Percentiles rank a stretch among this genome's conserved stretches.
phyloP scores from a whole-genome alignment of 768 basidiomycete species.

The Phylloporus sp. region DNA sequence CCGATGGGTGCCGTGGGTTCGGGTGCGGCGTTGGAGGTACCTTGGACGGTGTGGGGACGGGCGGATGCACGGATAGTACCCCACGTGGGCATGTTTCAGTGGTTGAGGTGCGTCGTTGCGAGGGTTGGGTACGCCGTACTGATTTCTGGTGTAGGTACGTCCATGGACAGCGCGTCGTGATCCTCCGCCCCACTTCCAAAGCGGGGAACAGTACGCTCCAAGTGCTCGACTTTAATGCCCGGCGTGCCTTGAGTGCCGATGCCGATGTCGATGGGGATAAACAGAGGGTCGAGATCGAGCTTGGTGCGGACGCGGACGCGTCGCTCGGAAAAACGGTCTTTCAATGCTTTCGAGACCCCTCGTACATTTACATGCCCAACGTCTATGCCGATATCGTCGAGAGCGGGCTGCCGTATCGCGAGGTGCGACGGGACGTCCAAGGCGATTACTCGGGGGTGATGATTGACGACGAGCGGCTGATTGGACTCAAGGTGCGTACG shows the following conservation, averaged over 20 bases:
- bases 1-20: neutral
- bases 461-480: constrained; percentile 39
- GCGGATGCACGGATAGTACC: constrained; percentile 31
- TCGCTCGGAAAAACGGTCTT: neutral
- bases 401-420: constrained; percentile 31
- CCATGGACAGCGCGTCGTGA: constrained; percentile 37
- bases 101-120: constrained; percentile 33
- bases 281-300: neutral
- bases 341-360: constrained; percentile 8
- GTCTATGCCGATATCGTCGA: constrained; percentile 26
- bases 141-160: constrained; percentile 30
- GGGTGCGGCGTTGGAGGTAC: constrained; percentile 4
- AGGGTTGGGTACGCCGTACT: neutral
- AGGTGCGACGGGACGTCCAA: constrained; percentile 17
- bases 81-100: constrained; percentile 30
- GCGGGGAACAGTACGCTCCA: constrained; percentile 11
- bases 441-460: constrained; percentile 37
- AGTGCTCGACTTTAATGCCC: constrained; percentile 33
- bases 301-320: neutral
- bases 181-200: constrained; percentile 14
- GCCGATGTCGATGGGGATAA: neutral
- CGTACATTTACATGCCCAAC: constrained; percentile 8
- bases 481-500: constrained; percentile 37
- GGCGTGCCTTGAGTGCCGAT: neutral
- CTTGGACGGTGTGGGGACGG: constrained; percentile 40